Base-by-base conservation (phyloP, 768 basidiomycete species). In the Chlorophyllum brunneum region DNA sequence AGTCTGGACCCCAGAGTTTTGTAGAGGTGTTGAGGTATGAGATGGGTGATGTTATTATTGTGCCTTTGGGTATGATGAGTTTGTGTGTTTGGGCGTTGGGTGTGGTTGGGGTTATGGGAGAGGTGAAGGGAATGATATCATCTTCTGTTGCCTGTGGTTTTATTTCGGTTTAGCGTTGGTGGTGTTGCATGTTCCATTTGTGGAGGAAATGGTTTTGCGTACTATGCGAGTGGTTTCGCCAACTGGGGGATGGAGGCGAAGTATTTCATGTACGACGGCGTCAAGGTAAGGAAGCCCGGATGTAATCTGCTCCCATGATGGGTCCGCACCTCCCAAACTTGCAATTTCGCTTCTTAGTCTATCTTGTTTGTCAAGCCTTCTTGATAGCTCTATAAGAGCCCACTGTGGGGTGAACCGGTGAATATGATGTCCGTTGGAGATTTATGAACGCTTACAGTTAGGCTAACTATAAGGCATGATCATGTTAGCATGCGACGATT, bases 1-100 rank as follows among this genome's bases (percentile, higher is more conserved):
- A 76, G 51, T 82, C 76, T 0, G 70, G 59, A 1, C 86, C 86
- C 86, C 87, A 88, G 27, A 85, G 61, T 1, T 63, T 64, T 48
- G 70, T 70, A n/a, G 78, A 76, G 5, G 68, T 62, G 61, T 86
- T 85, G 43, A 81, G 69, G 16, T 67, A 65, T 5, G 61, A 47
- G 24, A 83, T 70, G 1, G 78, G 74, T 2, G 76, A 61, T 9
- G 67, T 53, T 24, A 87, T 52, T 1, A 59, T 51, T 1, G 75
- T 77, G 2, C 78, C 82, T 54, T 78, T 78, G 16, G 71, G 66
- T 31, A 86, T 64, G 4, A 67, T 39, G 43, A 86, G 63, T 15
- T 65, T 67, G 20, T 68, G 77, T 66, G 0, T 59, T 55, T 37
- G 68, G 59, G 0, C 81, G 81, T 0, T 74, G 63, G 0, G n/a